Percentiles rank a stretch among this genome's conserved stretches.
These are phyloP conservation scores for Epichloe uncinata DNA, from an alignment of 2,329 filamentous ascomycete species.

Conservation along the genomic window DNA sequence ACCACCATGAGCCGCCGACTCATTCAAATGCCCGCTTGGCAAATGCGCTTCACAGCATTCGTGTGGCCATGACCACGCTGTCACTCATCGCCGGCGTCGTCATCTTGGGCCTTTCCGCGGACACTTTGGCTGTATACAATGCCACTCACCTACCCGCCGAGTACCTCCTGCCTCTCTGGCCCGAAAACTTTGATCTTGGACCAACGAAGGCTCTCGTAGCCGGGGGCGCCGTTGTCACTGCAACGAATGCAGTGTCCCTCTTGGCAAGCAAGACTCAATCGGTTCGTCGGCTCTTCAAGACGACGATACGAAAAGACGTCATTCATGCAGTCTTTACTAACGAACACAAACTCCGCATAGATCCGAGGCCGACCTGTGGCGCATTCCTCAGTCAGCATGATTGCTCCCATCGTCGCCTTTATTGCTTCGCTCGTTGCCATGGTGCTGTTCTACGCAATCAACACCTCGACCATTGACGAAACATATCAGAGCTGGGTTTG, in stretches of 20 bases:
- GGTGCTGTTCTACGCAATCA: constrained; percentile 43
- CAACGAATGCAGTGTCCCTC: constrained; percentile 35
- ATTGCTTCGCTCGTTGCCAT: constrained; percentile 36
- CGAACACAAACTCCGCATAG: constrained; percentile 3
- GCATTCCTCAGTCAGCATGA: constrained; percentile 12
- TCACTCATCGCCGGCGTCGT: constrained; percentile 37
- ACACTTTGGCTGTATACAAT: constrained; percentile 42
- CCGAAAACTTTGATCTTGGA: constrained; percentile 39
- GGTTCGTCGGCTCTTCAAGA: constrained; percentile 21
- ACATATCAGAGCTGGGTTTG: constrained; percentile 51
- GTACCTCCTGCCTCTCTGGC: constrained; percentile 44
- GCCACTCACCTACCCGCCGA: constrained; percentile 34
- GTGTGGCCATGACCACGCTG: constrained; percentile 34
- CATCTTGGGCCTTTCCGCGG: constrained; percentile 39
- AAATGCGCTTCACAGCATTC: constrained; percentile 28
- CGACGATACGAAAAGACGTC: background rate
- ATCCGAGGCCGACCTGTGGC: constrained; percentile 9
- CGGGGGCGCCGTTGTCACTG: constrained; percentile 34
- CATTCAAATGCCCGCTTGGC: constrained; percentile 26
- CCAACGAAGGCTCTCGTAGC: constrained; percentile 42
- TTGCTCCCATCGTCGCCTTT: constrained; percentile 18
- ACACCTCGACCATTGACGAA: constrained; percentile 36
- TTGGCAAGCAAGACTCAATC: constrained; percentile 32
- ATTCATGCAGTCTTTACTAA: background rate
- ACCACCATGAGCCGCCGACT: constrained; percentile 23